Evolutionary conservation across 495 filamentous ascomycete species (phyloP).

Genomic region (Aspergillus carlsbadensis): DNA sequence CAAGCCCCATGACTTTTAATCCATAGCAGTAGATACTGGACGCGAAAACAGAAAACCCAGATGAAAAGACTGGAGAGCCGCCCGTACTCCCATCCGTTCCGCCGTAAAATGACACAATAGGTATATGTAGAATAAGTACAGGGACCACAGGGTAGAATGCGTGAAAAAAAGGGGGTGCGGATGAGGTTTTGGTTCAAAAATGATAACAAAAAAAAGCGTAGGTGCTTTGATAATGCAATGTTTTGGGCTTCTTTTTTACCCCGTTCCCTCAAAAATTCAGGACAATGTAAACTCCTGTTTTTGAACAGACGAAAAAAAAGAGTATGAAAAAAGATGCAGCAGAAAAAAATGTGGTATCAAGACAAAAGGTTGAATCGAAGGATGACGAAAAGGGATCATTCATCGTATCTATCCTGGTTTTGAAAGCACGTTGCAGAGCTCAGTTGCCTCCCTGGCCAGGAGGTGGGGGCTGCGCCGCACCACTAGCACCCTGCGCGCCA

Average conservation of each 20-base stretch:
- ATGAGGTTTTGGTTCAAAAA: too few relatives aligned
- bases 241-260: too few relatives aligned
- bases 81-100: not conserved
- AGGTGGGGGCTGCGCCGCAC: conserved; percentile 43
- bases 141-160: not conserved
- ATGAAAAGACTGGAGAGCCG: not conserved
- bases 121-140: not conserved
- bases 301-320: conserved; percentile 5
- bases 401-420: conserved; percentile 8
- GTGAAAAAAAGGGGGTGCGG: too few relatives aligned
- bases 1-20: not conserved
- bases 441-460: conserved; percentile 43
- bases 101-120: not conserved
- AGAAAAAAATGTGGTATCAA: conserved; percentile 18
- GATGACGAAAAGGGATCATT: conserved; percentile 4
- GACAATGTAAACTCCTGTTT: too few relatives aligned
- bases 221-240: too few relatives aligned
- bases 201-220: too few relatives aligned
- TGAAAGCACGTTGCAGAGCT: conserved; percentile 6
- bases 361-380: conserved; percentile 16
- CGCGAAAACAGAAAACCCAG: not conserved
- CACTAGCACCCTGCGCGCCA: conserved; percentile 33
- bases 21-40: not conserved
- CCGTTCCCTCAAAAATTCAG: too few relatives aligned
- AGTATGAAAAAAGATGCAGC: not conserved